Percentiles rank a stretch among this genome's conserved stretches.
These are phyloP conservation scores for Macrophomina pseudophaseolina DNA, from an alignment of 2,329 filamentous ascomycete species.

Conservation along the genomic window DNA sequence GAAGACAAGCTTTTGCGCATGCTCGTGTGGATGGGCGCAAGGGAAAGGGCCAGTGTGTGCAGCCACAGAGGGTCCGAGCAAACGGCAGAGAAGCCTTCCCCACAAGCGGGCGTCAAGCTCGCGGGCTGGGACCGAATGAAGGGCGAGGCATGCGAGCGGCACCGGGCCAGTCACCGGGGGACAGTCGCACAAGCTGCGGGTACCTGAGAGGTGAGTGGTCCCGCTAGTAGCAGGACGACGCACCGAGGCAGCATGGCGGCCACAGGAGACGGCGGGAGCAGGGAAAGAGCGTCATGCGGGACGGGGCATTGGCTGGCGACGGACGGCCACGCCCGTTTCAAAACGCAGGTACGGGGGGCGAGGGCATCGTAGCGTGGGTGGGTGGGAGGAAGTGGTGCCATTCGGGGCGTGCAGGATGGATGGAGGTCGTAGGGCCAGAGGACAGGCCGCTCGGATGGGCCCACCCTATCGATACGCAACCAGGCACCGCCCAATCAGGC, in stretches of 20 bases:
- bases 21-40: neutral
- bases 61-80: constrained; percentile 1
- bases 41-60: neutral
- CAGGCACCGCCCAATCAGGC: neutral
- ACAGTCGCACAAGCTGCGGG: neutral
- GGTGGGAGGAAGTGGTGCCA: neutral
- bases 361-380: neutral
- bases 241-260: neutral
- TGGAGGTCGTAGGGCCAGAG: neutral
- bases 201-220: neutral
- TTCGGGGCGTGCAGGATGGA: neutral
- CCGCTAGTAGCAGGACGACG: neutral
- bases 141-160: neutral
- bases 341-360: constrained; percentile 13
- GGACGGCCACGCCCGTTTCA: constrained; percentile 1
- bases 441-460: neutral
- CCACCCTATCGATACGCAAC: constrained; percentile 8
- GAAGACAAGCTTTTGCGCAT: constrained; percentile 17
- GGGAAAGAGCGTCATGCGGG: constrained; percentile 4
- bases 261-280: neutral
- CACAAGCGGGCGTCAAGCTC: neutral
- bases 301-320: constrained; percentile 16
- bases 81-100: neutral
- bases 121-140: neutral
- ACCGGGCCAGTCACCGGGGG: neutral